Evolutionary conservation across 352 stramenopile species (phyloP), one percentile per base, ranked within the genome.

Genomic region (Phytophthora niederhauseri): DNA sequence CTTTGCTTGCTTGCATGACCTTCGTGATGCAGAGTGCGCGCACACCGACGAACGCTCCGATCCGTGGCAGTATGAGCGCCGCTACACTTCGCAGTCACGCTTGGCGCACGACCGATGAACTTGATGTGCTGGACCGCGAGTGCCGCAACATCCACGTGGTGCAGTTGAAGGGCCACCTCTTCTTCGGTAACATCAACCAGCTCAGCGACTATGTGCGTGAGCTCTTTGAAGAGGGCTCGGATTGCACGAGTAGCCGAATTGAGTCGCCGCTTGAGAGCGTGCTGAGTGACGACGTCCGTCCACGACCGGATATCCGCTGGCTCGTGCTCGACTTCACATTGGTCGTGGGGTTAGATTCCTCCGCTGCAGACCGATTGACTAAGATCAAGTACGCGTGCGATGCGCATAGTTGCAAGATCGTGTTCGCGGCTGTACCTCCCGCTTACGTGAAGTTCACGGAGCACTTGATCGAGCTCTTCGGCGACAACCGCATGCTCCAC

Each of bases 261-360:
- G 45, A 57, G 12, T 63, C 65, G 49, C 59, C 60, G 28, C 65
- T 73, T 28, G 60, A 70, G 22, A 66, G 63, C 24, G 58, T 66
- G 9, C 55, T 73, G 6, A 72, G 68, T 30, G 57, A 67, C n/a
- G 56, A 67, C 11, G n/a, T 61, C 24, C 67, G 68, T 7, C 68
- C 59, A 2, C 66, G 68, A 58, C 51, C 64, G 4, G 45, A 73
- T 9, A 90, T 93, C 17, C 65, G 67, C 12, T 92, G 72, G 46
- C 72, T 95, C 31, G 93, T 98, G 34, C 78, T 98, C 7, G 93
- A 98, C 65, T 98, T 98, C 66, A 97, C 91, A 1, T 68, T 98
- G 2, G 95, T 98, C 0, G 80, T 97, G 0, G 93, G 93, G 4
- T 84, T 98, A 46, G 95, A 98, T 53, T 94, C 85, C 17, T 96